Evolutionary conservation across 2,329 filamentous ascomycete genomes (phyloP), one percentile per base, ranked within the genome.

Genomic region (Thyridium curvatum): DNA sequence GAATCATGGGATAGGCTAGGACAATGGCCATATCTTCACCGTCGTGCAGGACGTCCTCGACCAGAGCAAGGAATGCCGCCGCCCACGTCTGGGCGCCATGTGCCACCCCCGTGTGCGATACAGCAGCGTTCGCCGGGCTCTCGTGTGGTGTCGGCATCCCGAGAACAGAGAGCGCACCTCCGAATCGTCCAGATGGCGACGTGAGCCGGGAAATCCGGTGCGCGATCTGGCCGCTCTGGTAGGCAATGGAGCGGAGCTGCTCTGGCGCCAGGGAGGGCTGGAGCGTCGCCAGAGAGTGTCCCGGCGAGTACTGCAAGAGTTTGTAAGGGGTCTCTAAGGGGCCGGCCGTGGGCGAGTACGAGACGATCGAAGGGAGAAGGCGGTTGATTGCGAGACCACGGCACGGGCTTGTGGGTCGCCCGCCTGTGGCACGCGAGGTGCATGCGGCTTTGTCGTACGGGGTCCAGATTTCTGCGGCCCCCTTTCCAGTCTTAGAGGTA

Each of bases 1-100:
- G 64, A 3, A 83, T 69, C 4, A 64, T 56, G 17, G 68, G 62
- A 46, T 82, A 83, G 4, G 69, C 69, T n/a, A 82, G 59, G 17
- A 70, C 67, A 4, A 83, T 65, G 1, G 68, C 65, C 60, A 75
- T 67, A 45, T 81, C 77, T 52, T 83, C 78, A 1, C 69, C 75
- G 45, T 82, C 79, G 9, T 75, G 62, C 14, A 82, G 53, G 3
- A 76, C 59, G 1, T 65, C 64, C 46, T 82, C 78, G 8, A 82
- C 52, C 39, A 82, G 55, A 3, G 64, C 60, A 30, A 74, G 67
- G 39, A 83, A 83, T 1, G 76, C 74, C 26, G 66, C 60, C 1
- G 66, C 66, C 79, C 79, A 83, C 2, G 65, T 68, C 6, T 53
- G 53, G 3, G 54, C 55, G 31, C 59, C 61, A 18, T 29, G 7